Percentiles rank a stretch among this genome's conserved stretches.
Conservation (phyloP, 768 basidiomycete genomes). For the Trametes maxima region DNA sequence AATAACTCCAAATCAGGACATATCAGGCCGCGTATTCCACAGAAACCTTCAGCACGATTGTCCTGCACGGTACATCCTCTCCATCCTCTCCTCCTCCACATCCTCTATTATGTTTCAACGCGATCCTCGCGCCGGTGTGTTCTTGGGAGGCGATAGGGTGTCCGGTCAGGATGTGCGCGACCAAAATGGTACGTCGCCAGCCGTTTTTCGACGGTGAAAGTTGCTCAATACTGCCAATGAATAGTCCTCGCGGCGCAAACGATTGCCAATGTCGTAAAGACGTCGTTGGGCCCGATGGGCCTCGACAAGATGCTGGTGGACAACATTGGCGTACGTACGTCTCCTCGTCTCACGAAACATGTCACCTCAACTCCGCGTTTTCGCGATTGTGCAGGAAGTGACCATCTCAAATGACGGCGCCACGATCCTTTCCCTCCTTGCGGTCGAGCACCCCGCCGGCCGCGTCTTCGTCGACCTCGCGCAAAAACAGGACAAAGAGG, state of each 20-base stretch:
- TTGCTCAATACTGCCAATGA: not conserved
- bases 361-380: not conserved
- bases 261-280: conserved; percentile 97
- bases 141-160: conserved; percentile 91
- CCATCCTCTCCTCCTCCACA: conserved; percentile 10
- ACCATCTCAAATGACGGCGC: conserved; percentile 99
- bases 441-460: conserved; percentile 96
- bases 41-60: conserved; percentile 16
- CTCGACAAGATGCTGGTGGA: conserved; percentile 98
- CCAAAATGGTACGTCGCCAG: conserved; percentile 79
- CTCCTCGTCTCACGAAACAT: not conserved
- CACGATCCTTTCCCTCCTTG: conserved; percentile 92
- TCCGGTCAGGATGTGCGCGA: conserved; percentile 96
- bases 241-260: conserved; percentile 93
- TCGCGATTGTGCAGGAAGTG: conserved; percentile 69
- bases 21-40: conserved; percentile 9
- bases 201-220: not conserved
- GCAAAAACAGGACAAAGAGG: conserved; percentile 99
- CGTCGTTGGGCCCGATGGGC: conserved; percentile 91
- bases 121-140: conserved; percentile 89
- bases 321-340: conserved; percentile 82
- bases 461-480: conserved; percentile 98
- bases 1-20: conserved; percentile 2
- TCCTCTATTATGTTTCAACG: conserved; percentile 74
- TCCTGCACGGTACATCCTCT: not conserved